Percentiles rank a stretch among this genome's conserved stretches.
These are phyloP conservation scores for Sphagnum tenellum DNA, from an alignment of 225 moss, liverwort and hornwort genomes.

Conservation along the genomic window DNA sequence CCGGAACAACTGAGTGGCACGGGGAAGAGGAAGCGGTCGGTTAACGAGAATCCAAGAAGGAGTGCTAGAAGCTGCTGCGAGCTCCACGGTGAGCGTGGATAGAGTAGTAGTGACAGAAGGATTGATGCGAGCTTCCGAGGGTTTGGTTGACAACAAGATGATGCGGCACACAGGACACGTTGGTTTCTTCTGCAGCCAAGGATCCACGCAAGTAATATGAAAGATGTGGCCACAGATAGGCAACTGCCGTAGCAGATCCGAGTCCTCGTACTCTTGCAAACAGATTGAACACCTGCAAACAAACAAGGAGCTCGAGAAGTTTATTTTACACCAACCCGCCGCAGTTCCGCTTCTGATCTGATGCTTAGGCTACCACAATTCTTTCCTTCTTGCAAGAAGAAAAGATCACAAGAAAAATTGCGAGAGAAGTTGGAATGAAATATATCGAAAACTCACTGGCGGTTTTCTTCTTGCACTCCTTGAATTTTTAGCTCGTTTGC, in stretches of 20 bases:
- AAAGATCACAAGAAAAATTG: no score
- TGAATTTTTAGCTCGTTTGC: slow-evolving; percentile 24
- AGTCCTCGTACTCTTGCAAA: slow-evolving; percentile 15
- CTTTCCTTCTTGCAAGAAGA: no score
- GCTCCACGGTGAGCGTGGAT: no score
- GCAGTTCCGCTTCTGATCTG: no score
- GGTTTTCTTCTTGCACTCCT: slow-evolving; percentile 28
- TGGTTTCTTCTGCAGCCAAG: slow-evolving; percentile 16
- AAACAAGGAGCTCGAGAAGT: no score
- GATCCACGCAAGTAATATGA: slow-evolving; percentile 33
- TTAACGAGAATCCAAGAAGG: slow-evolving; percentile 54
- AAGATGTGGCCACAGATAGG: slow-evolving; percentile 36
- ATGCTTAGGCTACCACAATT: no score
- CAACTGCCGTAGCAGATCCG: slow-evolving; percentile 21
- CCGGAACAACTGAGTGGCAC: slow-evolving; percentile 10
- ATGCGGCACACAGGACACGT: slow-evolving; percentile 34
- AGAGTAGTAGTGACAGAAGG: slow-evolving; percentile 7
- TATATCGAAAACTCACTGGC: no score
- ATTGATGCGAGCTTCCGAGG: slow-evolving; percentile 5
- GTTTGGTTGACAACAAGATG: slow-evolving; percentile 5
- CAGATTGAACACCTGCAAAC: slow-evolving; percentile 31
- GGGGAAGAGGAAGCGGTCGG: slow-evolving; percentile 41
- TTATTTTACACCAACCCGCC: no score
- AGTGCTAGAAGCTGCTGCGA: background rate
- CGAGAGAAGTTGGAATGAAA: no score